These are phyloP conservation scores for Halophytophthora batemanensis DNA, from an alignment of 352 stramenopile genomes.

Conservation along the genomic window DNA sequence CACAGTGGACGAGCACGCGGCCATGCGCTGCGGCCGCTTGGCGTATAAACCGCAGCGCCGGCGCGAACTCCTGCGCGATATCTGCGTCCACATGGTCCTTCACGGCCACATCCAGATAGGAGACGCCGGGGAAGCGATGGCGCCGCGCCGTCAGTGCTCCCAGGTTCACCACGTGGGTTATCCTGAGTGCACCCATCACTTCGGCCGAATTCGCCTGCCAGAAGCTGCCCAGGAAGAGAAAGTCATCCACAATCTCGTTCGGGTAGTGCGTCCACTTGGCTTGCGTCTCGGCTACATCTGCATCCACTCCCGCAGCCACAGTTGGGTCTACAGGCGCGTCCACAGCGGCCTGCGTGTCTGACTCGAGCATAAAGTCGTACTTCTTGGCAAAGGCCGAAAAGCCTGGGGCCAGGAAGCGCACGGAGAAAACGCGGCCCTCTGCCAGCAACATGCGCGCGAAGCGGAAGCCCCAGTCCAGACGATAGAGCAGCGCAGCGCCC, in stretches of 20 bases:
- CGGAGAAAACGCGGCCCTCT: constrained; percentile 69
- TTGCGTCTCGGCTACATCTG: constrained; percentile 4
- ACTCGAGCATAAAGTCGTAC: constrained; percentile 64
- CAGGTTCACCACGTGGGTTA: constrained; percentile 78
- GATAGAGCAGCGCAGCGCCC: constrained; percentile 43
- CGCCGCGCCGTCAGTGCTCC: constrained; percentile 58
- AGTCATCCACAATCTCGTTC: constrained; percentile 73
- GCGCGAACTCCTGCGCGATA: constrained; percentile 50
- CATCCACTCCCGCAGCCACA: constrained; percentile 1
- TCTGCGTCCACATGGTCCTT: constrained; percentile 59
- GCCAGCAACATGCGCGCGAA: constrained; percentile 60
- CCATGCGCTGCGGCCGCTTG: constrained; percentile 21
- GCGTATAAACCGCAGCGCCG: constrained; percentile 56
- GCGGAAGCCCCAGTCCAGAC: constrained; percentile 66
- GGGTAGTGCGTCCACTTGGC: constrained; percentile 42
- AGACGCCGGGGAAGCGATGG: constrained; percentile 45
- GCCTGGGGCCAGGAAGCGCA: constrained; percentile 64
- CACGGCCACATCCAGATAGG: constrained; percentile 67
- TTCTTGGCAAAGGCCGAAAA: constrained; percentile 63
- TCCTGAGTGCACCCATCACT: constrained; percentile 49
- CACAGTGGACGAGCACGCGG: constrained; percentile 78
- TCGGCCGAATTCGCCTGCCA: constrained; percentile 71
- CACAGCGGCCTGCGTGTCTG: constrained; percentile 12
- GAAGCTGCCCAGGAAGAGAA: constrained; percentile 78
- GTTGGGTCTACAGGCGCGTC: constrained; percentile 14